Evolutionary conservation across 192 early-diverging fungal species (phyloP), one percentile per base, ranked within the genome.

Genomic region (Backusella macrospora): DNA sequence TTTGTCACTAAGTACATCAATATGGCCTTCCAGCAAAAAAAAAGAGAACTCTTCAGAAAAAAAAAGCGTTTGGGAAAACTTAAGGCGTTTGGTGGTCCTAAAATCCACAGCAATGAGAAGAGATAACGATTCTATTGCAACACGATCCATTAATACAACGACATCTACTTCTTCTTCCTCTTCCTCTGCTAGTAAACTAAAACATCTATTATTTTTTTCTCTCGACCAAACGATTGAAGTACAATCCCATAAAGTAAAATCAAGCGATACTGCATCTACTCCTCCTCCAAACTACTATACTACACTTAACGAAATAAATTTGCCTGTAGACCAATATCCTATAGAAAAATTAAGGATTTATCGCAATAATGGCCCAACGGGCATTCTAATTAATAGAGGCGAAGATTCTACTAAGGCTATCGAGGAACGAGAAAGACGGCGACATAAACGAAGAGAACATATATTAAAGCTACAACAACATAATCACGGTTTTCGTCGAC

Each of bases 331-430:
- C 18, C 52, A 59, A 26, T 59, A 23, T 59, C 18, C 18, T 59
- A 18, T n/a, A 8, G 52, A 59, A 26, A 59, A 59, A 10, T 21
- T 8, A 23, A 59, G 21, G 14, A 0, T 8, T 15, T 29, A 26
- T 12, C 29, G n/a, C 39, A 48, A 23, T 16, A 26, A 18, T 44
- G 66, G 40, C 8, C 49, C 44, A 18, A 21, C 15, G 10, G 69
- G 75, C 29, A 76, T 76, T 40, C 14, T 76, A n/a, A 42, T 47
- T n/a, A 70, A 71, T 39, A 4, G 72, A 48, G 71, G 63, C 7
- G 68, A 52, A 49, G 75, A 65, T 13, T 76, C 75, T 43, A 69
- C 55, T 6, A 42, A 76, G 49, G 68, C 49, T 4, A 69, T 71
- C 4, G 62, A 38, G 4, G 75, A 76, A 43, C 75, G 34, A 5